phyloP scores from a whole-genome alignment of 768 basidiomycete genomes.

The Boletus rufocinnamomeus region DNA sequence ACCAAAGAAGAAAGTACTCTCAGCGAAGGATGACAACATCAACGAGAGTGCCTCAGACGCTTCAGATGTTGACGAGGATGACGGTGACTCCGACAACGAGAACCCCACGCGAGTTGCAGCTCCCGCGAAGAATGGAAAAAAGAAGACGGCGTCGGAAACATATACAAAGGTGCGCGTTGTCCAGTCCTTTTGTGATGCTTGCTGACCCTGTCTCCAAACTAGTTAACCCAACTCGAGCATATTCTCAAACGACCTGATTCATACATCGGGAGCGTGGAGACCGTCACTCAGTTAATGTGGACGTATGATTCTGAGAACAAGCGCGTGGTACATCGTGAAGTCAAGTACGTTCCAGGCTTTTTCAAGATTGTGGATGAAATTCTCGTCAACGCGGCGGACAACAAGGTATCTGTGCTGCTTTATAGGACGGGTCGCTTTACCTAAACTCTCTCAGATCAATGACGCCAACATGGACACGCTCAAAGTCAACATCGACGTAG shows the following conservation, averaged over 20 bases:
- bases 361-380: conserved; percentile 99
- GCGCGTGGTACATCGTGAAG: conserved; percentile 80
- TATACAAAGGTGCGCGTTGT: conserved; percentile 75
- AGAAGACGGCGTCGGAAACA: conserved; percentile 89
- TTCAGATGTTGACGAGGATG: conserved; percentile 43
- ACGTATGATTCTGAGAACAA: conserved; percentile 84
- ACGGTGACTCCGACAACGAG: conserved; percentile 42
- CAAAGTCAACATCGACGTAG: conserved; percentile 84
- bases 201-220: conserved; percentile 1
- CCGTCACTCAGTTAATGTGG: conserved; percentile 88
- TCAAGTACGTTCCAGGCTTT: conserved; percentile 94
- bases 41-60: conserved; percentile 48
- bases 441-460: conserved; percentile 64
- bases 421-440: not conserved
- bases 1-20: conserved; percentile 71
- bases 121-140: conserved; percentile 48
- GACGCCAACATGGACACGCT: conserved; percentile 89
- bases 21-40: conserved; percentile 64
- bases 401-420: conserved; percentile 69
- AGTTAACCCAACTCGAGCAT: conserved; percentile 96
- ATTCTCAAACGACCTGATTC: conserved; percentile 90
- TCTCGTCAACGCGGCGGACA: conserved; percentile 97
- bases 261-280: conserved; percentile 96
- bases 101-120: conserved; percentile 32
- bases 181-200: not conserved